Base-by-base conservation (phyloP, 2,329 filamentous ascomycete species). In the Alternaria metachromatica region DNA sequence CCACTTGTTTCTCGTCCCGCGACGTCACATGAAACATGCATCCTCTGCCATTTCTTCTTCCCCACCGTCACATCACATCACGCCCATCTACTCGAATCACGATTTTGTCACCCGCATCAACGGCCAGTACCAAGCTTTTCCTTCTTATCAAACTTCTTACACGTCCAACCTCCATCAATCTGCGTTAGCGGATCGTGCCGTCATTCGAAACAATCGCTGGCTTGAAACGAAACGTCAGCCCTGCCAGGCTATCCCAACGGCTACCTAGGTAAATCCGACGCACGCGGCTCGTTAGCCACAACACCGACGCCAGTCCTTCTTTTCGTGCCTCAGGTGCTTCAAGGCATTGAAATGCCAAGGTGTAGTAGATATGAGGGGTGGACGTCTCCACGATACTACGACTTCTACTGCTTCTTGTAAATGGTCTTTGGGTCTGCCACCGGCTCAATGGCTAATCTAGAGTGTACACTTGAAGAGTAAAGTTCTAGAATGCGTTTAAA, bases 141-240 rank as follows among this genome's bases (percentile, higher is more conserved):
- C 68, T 51, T 69, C 61, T 69, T 69, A 72, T 72, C 62, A 69
- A 57, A 68, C 59, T 49, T 63, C 50, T 49, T 20, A 64, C 59
- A 60, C 46, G 44, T 44, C 53, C 25, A 37, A 55, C 51, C 46
- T 46, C 55, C 55, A 50, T 64, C 60, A 62, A 60, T 49, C 62
- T 63, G 58, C 60, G 37, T 55, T 60, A 44, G 59, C 66, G 64
- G 66, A 20, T 66, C 58, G 62, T 63, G 61, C 68, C 66, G 68
- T 56, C 41, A 44, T 25, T 53, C 55, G 66, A 69, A 72, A 71
- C 65, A 65, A 43, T 60, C 43, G 57, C 55, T 9, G 56, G 54
- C 50, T 51, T 62, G 63, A 70, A 72, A 70, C 68, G 56, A 69
- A 70, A 69, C 66, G 33, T 45, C 49, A 59, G 23, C 23, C 30